These are phyloP conservation scores for Cordyceps fumosorosea DNA, from an alignment of 2,329 filamentous ascomycete genomes.

Conservation along the genomic window DNA sequence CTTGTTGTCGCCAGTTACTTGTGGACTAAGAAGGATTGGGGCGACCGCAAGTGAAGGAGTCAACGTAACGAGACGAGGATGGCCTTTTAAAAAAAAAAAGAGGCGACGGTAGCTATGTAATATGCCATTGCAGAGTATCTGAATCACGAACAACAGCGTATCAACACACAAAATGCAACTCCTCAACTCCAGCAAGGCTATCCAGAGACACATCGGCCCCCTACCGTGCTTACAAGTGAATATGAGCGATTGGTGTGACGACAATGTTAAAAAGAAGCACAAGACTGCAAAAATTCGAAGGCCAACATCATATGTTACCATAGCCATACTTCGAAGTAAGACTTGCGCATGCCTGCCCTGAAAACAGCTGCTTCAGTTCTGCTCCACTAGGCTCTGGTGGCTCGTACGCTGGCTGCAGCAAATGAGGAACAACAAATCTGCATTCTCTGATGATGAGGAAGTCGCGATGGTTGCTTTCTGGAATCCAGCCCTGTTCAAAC, in stretches of 20 bases:
- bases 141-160: background rate
- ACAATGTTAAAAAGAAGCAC: background rate
- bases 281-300: background rate
- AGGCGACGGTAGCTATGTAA: too few species aligned
- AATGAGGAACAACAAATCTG: background rate
- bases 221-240: background rate
- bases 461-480: too few species aligned
- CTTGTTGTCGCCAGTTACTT: conserved; percentile 39
- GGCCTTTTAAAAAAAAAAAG: too few species aligned
- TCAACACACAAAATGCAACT: background rate
- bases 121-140: too few species aligned
- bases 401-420: background rate
- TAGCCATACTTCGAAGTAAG: background rate
- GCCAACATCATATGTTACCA: background rate
- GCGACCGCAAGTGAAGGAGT: background rate
- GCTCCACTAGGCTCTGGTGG: background rate
- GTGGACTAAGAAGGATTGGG: too few species aligned
- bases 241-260: background rate
- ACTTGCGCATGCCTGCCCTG: background rate
- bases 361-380: background rate
- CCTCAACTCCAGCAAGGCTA: background rate
- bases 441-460: too few species aligned
- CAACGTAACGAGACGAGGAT: background rate
- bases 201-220: background rate
- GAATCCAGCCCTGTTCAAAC: too few species aligned